Evolutionary conservation across 495 filamentous ascomycete species (phyloP).

Genomic region (Penicillium cataractarum): DNA sequence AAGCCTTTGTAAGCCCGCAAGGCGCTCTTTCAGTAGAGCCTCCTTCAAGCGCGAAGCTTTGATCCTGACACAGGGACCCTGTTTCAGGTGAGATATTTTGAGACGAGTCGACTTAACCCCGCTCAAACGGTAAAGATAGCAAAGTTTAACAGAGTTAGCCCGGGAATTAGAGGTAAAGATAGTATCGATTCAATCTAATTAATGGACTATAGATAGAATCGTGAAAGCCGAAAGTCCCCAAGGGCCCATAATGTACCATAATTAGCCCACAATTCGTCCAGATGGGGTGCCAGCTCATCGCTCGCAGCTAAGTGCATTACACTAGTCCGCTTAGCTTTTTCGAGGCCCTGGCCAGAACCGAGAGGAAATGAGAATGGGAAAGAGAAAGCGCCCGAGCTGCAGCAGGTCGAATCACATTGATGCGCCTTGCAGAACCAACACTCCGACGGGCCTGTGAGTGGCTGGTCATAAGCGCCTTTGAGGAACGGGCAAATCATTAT

Average conservation of each 20-base stretch:
- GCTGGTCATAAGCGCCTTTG: constrained; percentile 17
- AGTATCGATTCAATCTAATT: constrained; percentile 23
- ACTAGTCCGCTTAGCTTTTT: background rate
- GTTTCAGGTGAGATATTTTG: constrained; percentile 32
- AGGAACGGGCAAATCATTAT: constrained; percentile 9
- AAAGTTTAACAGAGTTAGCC: background rate
- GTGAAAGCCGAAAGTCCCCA: constrained; percentile 9
- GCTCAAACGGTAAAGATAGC: constrained; percentile 11
- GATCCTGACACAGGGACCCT: constrained; percentile 23
- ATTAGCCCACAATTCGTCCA: constrained; percentile 26
- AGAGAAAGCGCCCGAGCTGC: constrained; percentile 12
- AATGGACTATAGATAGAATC: constrained; percentile 34
- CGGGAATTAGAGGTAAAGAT: constrained; percentile 19
- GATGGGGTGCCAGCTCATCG: constrained; percentile 13
- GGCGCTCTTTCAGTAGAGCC: constrained; percentile 7
- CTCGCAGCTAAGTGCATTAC: background rate
- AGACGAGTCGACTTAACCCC: constrained; percentile 10
- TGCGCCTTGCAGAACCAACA: constrained; percentile 24
- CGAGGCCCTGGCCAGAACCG: constrained; percentile 8
- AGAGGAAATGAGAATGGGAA: background rate
- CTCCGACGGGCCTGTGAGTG: constrained; percentile 13
- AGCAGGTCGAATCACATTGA: constrained; percentile 4
- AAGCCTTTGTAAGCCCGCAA: background rate
- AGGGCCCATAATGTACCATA: constrained; percentile 21
- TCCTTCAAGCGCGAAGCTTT: constrained; percentile 24